Evolutionary conservation across 2,329 filamentous ascomycete genomes (phyloP).

Genomic region (Verticillium longisporum): DNA sequence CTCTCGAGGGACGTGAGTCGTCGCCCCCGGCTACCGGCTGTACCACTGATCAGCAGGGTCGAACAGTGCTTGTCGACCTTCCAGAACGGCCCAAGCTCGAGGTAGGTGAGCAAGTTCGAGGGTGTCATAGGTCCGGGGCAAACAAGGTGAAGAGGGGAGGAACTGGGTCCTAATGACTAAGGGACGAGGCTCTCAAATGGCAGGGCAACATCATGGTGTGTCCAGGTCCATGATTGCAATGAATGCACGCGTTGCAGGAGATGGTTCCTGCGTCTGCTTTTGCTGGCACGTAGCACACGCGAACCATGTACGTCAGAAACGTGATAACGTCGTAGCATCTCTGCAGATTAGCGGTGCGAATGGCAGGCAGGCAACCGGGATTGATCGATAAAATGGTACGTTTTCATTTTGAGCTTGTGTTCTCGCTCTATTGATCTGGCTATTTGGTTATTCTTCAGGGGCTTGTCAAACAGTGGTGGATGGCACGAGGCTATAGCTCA

Average conservation of each 20-base stretch:
- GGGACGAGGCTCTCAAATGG: not conserved
- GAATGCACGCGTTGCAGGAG: not conserved
- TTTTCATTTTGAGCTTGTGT: not conserved
- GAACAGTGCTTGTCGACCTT: not conserved
- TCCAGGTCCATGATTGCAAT: not conserved
- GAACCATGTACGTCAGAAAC: too few relatives aligned
- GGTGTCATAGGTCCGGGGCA: not conserved
- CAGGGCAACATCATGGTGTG: not conserved
- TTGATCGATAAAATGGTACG: not conserved
- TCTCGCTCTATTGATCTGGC: too few relatives aligned
- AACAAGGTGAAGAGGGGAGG: not conserved
- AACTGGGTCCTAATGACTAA: not conserved
- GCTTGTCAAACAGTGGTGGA: not conserved
- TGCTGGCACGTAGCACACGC: not conserved
- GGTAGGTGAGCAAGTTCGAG: not conserved
- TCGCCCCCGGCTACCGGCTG: not conserved
- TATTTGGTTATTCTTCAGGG: not conserved
- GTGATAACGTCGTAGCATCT: too few relatives aligned
- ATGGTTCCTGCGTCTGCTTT: not conserved
- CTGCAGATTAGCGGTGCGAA: not conserved
- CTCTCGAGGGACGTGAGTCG: not conserved
- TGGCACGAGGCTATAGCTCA: too few relatives aligned
- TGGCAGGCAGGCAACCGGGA: not conserved
- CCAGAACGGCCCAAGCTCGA: not conserved
- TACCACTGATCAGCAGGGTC: not conserved